phyloP scores from a whole-genome alignment of 306 rosid genomes.

The Malus fusca region DNA sequence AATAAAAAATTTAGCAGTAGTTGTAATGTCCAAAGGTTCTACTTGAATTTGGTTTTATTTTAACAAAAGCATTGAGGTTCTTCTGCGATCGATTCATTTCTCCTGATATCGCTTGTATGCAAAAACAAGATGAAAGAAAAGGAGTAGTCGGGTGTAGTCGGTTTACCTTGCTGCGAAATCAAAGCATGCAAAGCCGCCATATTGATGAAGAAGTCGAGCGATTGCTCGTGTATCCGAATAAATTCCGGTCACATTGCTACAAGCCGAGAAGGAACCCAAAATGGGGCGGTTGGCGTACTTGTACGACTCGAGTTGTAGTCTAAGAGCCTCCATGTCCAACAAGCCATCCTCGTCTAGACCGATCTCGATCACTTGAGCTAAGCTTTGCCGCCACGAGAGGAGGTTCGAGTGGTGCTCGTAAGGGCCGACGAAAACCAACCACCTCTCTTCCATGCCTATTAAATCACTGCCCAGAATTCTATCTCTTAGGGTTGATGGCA shows the following conservation, averaged over 20 bases:
- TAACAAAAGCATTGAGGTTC: too few relatives aligned
- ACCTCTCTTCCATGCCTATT: conserved; percentile 35
- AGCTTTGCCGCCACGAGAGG: conserved; percentile 79
- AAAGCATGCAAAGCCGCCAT: conserved; percentile 63
- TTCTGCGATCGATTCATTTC: too few relatives aligned
- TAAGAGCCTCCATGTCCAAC: conserved; percentile 46
- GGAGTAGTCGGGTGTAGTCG: background rate
- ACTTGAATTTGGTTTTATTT: too few relatives aligned
- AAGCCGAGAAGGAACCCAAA: conserved; percentile 81
- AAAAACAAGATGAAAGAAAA: too few relatives aligned
- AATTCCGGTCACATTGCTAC: conserved; percentile 86
- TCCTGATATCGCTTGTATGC: too few relatives aligned
- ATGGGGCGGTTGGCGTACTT: conserved; percentile 45
- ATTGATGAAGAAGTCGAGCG: conserved; percentile 61
- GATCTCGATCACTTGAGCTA: conserved; percentile 73
- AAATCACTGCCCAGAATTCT: conserved; percentile 21
- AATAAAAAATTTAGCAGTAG: too few relatives aligned
- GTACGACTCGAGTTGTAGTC: conserved; percentile 34
- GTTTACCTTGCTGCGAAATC: conserved; percentile 80
- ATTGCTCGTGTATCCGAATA: conserved; percentile 53
- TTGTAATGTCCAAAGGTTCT: too few relatives aligned
- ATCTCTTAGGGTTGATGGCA: conserved; percentile 58
- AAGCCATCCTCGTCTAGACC: conserved; percentile 53
- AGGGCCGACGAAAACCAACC: conserved; percentile 87
- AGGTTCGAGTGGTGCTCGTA: conserved; percentile 82